Evolutionary conservation across 2,329 filamentous ascomycete genomes (phyloP), one percentile per base, ranked within the genome.

Genomic region (Elsinoe fawcettii): DNA sequence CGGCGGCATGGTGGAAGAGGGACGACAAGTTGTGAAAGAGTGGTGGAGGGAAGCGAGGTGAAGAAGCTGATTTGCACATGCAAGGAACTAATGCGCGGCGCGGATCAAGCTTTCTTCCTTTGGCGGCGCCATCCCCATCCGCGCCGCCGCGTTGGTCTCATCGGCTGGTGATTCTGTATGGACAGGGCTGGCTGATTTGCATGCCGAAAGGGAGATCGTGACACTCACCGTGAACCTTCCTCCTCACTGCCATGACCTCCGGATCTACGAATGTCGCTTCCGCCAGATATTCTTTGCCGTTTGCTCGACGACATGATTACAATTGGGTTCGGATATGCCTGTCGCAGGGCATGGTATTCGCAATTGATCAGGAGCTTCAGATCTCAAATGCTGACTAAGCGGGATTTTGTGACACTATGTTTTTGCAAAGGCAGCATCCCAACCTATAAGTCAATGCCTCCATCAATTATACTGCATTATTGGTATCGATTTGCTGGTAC

Each of bases 1-100:
- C 12, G 67, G 65, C 51, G 68, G 67, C 68, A 70, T 70, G 59
- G 18, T 60, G 57, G 43, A 20, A 39, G 36, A 30, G 34, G 22
- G 49, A 20, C 5, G n/a, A 23, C 5, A 30, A 8, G 5, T 36
- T 23, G 44, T 12, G 23, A 18, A 8, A 25, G n/a, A 30, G 23
- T 46, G 6, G 53, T 18, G 22, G 37, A 25, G 53, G 22, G 37
- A 41, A 7, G 34, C 14, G 14, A 37, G 4, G 34, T 14, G 14
- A 37, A 14, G 3, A 37, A 37, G 9, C 34, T 37, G 34, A 37
- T 3, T 12, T 14, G 11, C 34, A 37, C 11, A 37, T 37, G 34
- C 14, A 37, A 37, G 34, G 14, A 37, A n/a, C 14, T 4, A 37
- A 37, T 37, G 11, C 14, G 34, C 34, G 34, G 34, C 34, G 34